Evolutionary conservation across 495 filamentous ascomycete species (phyloP), one percentile per base, ranked within the genome.

Genomic region (Aspergillus nanangensis): DNA sequence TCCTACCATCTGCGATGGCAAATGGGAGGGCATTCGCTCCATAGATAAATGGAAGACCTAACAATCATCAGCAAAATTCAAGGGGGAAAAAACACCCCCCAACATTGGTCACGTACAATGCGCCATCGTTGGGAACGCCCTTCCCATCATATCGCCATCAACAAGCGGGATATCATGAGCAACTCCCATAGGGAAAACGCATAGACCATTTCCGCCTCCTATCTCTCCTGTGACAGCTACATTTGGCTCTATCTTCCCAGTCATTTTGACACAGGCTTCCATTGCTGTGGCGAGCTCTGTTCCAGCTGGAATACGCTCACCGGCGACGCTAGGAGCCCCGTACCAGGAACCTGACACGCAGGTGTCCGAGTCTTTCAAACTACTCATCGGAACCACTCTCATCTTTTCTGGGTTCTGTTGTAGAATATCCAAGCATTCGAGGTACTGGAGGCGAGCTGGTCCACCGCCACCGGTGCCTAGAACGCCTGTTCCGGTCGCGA

Each of bases 81-180:
- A 18, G 3, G 23, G 5, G n/a, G 9, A 4, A 21, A 0, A 29
- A 29, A 7, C 25, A 11, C 5, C 25, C 25, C 11, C 25, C 25
- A 32, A 14, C 2, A 20, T 2, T 1, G 48, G 19, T 53, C 48
- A 53, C 47, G 40, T 18, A 61, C 57, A 49, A 46, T 61, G 54
- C 18, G 51, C 54, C 41, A 61, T 47, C 3, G 63, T 63, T 8
- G 62, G 61, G 44, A 52, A 62, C 2, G 60, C 62, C 3, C 62
- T 45, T 0, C 66, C 67, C 66, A 71, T 69, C 24, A 62, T 52
- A 46, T 71, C 67, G 2, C 62, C 66, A 47, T 71, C 67, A 8
- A 69, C 50, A 8, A 67, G 57, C 1, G 67, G 66, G 18, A 56
- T 46, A 38, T 64, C 59, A 37, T 57, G 57, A 22, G 50, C 44